phyloP scores from a whole-genome alignment of 768 basidiomycete genomes.

The Hygrophorus pudorinus region DNA sequence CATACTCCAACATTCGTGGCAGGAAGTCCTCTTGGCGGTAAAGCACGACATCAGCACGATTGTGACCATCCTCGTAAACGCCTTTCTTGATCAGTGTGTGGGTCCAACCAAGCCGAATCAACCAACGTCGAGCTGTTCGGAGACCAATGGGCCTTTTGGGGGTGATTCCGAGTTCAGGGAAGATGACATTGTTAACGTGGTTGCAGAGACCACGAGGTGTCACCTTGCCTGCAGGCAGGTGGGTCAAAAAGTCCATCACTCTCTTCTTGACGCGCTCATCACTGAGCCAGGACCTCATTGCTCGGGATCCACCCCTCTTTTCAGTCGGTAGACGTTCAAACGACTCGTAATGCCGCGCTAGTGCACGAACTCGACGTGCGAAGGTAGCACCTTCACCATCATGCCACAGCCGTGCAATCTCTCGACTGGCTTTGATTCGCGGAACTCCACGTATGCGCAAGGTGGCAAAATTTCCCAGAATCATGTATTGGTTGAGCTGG shows the following conservation, averaged over 20 bases:
- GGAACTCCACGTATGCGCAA: conserved; percentile 15
- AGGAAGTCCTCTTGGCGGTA: no score
- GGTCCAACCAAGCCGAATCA: conserved; percentile 19
- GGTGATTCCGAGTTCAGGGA: conserved; percentile 11
- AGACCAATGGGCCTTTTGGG: conserved; percentile 5
- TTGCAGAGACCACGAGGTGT: conserved; percentile 7
- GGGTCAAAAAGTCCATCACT: conserved; percentile 9
- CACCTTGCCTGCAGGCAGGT: conserved; percentile 7
- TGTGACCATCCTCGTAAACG: conserved; percentile 27
- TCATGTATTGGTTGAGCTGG: conserved; percentile 14
- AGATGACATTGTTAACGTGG: conserved; percentile 10
- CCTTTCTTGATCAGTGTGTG: conserved; percentile 17
- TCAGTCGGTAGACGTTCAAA: conserved; percentile 15
- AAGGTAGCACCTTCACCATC: conserved; percentile 15
- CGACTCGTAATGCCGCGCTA: no score
- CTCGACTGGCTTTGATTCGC: conserved; percentile 14
- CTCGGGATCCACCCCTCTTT: conserved; percentile 9
- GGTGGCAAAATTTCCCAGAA: conserved; percentile 18
- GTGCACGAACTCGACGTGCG: conserved; percentile 11
- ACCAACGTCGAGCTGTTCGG: conserved; percentile 22
- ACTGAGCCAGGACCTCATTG: conserved; percentile 4
- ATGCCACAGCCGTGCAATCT: conserved; percentile 21
- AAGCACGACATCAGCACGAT: conserved; percentile 22
- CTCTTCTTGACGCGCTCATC: conserved; percentile 8
- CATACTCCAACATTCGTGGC: conserved; percentile 8